Evolutionary conservation across 768 basidiomycete genomes (phyloP), one percentile per base, ranked within the genome.

Genomic region (Hebeloma cylindrosporum): DNA sequence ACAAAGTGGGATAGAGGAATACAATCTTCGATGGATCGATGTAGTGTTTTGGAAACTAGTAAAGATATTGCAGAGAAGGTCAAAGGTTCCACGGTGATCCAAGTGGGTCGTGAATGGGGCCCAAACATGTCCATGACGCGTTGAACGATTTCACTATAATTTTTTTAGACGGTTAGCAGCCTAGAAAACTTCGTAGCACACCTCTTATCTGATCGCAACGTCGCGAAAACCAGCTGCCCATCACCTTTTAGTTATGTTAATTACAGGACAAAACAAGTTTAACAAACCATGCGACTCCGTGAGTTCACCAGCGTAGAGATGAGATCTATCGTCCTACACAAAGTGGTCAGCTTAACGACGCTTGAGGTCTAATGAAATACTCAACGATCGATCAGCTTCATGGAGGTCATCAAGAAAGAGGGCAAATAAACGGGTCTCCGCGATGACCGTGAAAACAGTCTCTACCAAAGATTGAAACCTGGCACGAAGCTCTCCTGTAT

Each of bases 331-430:
- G 84, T 80, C 25, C 83, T 85, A 40, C n/a, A 35, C 13, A 11
- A 16, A 14, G 18, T 2, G 17, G 40, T 27, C 40, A 41, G 21
- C 18, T 5, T 28, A 25, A 21, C 2, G 13, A 27, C 6, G n/a
- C n/a, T n/a, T n/a, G n/a, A 30, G 36, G 48, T 42, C 43, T 41
- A 43, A 40, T 38, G 21, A 21, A 18, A 46, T 33, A 48, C 53
- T 54, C 28, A 59, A 86, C 78, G 82, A 83, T 47, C 81, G 78
- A 58, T 86, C 81, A 7, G 86, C 85, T 53, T 85, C 84, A 48
- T 88, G 86, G 11, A 87, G 62, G 60, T 87, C 85, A 56, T 87
- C 85, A 32, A 86, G 67, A 54, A 86, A 85, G 39, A 88, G 62
- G 1, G 84, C 84, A 51, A 88, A 79, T 37, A 86, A 62, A 26